Base-by-base conservation (phyloP, 1,284 basidiomycete species). In the Sporisorium graminicola region DNA sequence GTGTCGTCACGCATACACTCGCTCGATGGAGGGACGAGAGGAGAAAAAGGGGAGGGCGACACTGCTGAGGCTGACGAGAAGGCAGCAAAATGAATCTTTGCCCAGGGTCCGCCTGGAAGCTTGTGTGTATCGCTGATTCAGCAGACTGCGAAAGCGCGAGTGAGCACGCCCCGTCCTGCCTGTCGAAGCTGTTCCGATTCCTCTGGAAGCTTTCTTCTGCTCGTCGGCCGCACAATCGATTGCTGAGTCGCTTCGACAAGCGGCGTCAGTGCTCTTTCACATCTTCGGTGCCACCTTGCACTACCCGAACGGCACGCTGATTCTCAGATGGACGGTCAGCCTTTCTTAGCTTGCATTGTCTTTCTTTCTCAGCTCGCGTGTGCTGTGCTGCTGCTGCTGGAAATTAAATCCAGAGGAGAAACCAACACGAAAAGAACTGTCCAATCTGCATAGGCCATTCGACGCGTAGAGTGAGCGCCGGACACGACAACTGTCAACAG, bases 1-100 rank as follows among this genome's bases (percentile, higher is more conserved):
- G 51, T 50, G 59, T 71, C 69, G 69, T 65, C 51, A 71, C 58
- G 69, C 69, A 71, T 71, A 71, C 46, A 65, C 27, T 14, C 56
- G 54, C 47, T 46, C n/a, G 29, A 49, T 8, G 22, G 12, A 50
- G 26, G 42, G 22, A 35, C n/a, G n/a, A n/a, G n/a, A 35, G 55
- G 13, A 57, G n/a, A 49, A n/a, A 26, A 20, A 49, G 14, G 20
- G 13, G 14, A 12, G 29, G 4, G 27, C 7, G 20, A 52, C 50
- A 52, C 33, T 33, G 13, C 29, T 6, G 16, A 31, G 49, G 10
- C 29, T 50, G n/a, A n/a, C 18, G 49, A 29, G 8, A n/a, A 27
- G 27, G 18, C 27, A 31, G 49, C 14, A n/a, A 8, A 10, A 12
- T 7, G 1, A n/a, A n/a, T 9, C 14, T 31, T 31, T 31, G 10